These are phyloP conservation scores for Lodderomyces pseudojiufengensis DNA, from an alignment of 1,139 yeast genomes.

Conservation along the genomic window DNA sequence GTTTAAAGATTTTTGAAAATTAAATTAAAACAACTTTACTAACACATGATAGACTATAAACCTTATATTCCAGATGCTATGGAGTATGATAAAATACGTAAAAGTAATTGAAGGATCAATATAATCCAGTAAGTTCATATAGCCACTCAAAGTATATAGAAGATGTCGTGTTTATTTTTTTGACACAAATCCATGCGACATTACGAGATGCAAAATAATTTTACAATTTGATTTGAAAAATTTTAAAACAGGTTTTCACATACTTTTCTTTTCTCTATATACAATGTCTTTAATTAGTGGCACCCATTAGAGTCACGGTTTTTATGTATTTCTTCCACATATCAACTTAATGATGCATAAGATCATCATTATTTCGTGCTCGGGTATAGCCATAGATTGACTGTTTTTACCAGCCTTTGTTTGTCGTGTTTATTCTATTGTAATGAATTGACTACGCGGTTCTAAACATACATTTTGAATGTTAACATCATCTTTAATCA, in stretches of 20 bases:
- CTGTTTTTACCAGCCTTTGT: constrained; percentile 54
- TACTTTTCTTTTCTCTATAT: constrained; percentile 31
- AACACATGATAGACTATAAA: constrained; percentile 34
- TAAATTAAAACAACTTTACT: constrained; percentile 14
- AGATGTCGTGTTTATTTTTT: too few species aligned
- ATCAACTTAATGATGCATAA: constrained; percentile 26
- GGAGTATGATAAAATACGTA: constrained; percentile 48
- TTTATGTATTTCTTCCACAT: constrained; percentile 47
- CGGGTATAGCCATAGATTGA: constrained; percentile 84
- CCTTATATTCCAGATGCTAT: constrained; percentile 52
- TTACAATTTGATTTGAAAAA: constrained; percentile 5
- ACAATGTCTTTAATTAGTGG: constrained; percentile 76
- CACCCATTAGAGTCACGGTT: constrained; percentile 95
- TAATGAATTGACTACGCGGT: constrained; percentile 60
- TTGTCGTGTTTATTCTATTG: constrained; percentile 51
- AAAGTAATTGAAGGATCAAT: constrained; percentile 8
- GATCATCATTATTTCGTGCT: constrained; percentile 57
- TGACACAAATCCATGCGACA: too few species aligned
- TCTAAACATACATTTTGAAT: constrained; percentile 63
- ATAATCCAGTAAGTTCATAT: too few species aligned
- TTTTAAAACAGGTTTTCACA: constrained; percentile 6
- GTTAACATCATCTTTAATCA: too few species aligned
- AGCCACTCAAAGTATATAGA: too few species aligned
- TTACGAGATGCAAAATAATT: constrained; percentile 1
- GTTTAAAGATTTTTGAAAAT: constrained; percentile 10